Evolutionary conservation across 164 flowering plant genomes (phyloP), one percentile per base, ranked within the genome.

Genomic region (Dillenia suffruticosa): DNA sequence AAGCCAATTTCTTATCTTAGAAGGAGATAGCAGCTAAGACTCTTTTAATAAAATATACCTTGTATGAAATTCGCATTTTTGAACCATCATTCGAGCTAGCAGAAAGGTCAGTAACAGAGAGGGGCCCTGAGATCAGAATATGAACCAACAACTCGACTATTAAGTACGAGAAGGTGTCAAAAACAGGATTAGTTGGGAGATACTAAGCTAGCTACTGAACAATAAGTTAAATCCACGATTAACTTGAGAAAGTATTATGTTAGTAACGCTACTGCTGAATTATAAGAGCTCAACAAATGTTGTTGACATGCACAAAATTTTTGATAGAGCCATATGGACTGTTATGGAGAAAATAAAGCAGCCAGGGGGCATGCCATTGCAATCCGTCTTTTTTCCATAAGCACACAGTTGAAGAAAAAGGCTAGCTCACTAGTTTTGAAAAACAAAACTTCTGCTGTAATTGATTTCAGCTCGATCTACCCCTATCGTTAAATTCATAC

Each of bases 21-120:
- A 24, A 40, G 22, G 9, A 10, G 53, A 49, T 22, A 16, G 43
- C 12, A 10, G 9, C 12, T 12, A 44, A 22, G 14, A 13, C 49
- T 45, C 12, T 10, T n/a, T 17, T 16, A 15, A 52, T 51, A 13
- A 5, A 62, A 12, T 60, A 44, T 63, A 84, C 88, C 85, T 84
- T 75, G 61, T 75, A 84, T 49, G 88, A 79, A 50, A 84, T 75
- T 3, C 85, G 88, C 63, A 79, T 74, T 19, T 67, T 76, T 13
- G 79, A 63, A 60, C 69, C 75, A 72, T 63, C 44, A 26, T 62
- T 59, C 10, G 76, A 67, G 57, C 65, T 57, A 52, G 70, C 44
- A 47, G 81, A 63, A 51, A 79, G 56, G 73, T 84, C 82, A 56
- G 77, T 68, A 9, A 71, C 68, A 32, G 88, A 68, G 49, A 84